Base-by-base conservation (phyloP, 768 basidiomycete species). In the Lentinula detonsa region DNA sequence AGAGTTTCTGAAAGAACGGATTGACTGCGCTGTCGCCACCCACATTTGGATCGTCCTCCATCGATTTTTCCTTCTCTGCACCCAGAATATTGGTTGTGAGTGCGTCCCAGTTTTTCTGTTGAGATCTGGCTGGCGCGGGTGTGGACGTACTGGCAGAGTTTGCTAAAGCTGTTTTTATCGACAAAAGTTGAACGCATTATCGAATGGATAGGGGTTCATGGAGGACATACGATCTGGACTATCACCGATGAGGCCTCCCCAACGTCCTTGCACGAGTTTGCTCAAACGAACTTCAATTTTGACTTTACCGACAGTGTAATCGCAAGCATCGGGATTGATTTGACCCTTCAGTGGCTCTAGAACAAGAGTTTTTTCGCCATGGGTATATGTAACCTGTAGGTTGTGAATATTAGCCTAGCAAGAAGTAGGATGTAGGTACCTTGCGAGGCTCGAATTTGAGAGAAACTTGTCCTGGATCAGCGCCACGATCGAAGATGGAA, bases 51-150 rank as follows among this genome's bases (percentile, higher is more conserved):
- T 93, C 93, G 64, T 95, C 85, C 15, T 88, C 81, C 4, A 80
- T 73, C 3, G 82, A 75, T 68, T 81, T 86, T 48, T 90, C 85
- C 69, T 90, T 90, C 1, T 94, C 93, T 6, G 75, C 70, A 16
- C 75, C 73, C 40, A 90, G 83, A 62, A 92, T 88, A 18, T 80
- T 76, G 35, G 78, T 79, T 2, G 91, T 90, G 65, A 95, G 82
- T 6, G 81, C 83, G 59, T 96, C 95, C 96, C 96, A 99, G 67
- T 99, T 94, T 78, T 91, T 95, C 76, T 80, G n/a, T 77, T 72
- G 1, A 76, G 70, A 39, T 77, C 70, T 15, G 75, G 64, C 13
- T 10, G 77, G 63, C 31, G 73, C 57, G 35, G 71, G 52, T 50
- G 72, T 61, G 65, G 71, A 61, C 48, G 71, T 45, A 33, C 67